These are phyloP conservation scores for Leccinum rimulosum DNA, from an alignment of 768 basidiomycete genomes.

Conservation along the genomic window DNA sequence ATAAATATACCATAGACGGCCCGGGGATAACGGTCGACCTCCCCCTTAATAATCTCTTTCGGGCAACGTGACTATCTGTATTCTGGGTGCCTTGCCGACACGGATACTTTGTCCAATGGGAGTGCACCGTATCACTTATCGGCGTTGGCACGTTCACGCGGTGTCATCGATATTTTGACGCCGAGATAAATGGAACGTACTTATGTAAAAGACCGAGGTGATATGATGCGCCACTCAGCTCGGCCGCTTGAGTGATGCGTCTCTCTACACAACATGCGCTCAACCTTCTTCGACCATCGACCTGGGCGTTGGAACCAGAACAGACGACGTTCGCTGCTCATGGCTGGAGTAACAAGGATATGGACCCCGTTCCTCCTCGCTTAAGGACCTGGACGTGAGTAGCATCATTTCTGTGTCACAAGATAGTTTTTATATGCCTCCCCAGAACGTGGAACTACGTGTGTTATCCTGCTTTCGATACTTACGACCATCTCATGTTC, in stretches of 20 bases:
- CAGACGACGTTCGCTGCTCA: constrained; percentile 55
- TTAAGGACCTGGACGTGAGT: constrained; percentile 57
- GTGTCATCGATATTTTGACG: background rate
- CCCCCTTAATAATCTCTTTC: no score
- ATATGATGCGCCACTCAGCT: background rate
- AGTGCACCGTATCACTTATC: background rate
- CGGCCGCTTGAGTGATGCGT: constrained; percentile 6
- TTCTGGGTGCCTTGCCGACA: background rate
- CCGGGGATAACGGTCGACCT: background rate
- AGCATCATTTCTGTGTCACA: background rate
- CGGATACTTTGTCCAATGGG: background rate
- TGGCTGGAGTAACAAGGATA: constrained; percentile 71
- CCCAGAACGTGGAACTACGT: constrained; percentile 56
- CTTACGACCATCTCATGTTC: constrained; percentile 16
- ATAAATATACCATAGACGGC: no score
- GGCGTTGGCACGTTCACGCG: background rate
- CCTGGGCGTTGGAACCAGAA: constrained; percentile 21
- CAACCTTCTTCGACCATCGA: constrained; percentile 17
- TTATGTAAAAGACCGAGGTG: constrained; percentile 7
- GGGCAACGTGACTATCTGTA: no score
- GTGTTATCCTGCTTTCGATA: constrained; percentile 45
- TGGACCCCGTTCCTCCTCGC: constrained; percentile 67
- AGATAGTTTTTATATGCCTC: background rate
- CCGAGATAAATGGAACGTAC: constrained; percentile 4
- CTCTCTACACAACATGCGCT: constrained; percentile 1